Evolutionary conservation across 2,329 filamentous ascomycete genomes (phyloP).

Genomic region (Blastomyces emzantsi): DNA sequence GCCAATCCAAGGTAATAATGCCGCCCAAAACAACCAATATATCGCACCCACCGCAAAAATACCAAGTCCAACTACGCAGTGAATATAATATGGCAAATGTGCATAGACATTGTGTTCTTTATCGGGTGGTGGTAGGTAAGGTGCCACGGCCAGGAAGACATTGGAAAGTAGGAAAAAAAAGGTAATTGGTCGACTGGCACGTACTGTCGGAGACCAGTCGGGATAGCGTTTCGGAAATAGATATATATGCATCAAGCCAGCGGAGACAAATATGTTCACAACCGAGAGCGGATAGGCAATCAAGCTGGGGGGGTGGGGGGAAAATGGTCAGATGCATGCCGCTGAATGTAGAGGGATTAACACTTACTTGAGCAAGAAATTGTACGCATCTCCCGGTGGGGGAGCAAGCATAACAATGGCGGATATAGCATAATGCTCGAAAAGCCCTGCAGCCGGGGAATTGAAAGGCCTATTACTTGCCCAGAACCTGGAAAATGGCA

Average conservation of each 20-base stretch:
- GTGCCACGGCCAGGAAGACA: constrained; percentile 44
- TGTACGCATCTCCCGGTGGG: constrained; percentile 59
- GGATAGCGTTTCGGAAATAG: constrained; percentile 31
- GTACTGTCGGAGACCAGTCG: constrained; percentile 43
- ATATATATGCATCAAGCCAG: constrained; percentile 43
- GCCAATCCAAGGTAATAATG: constrained; percentile 37
- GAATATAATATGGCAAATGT: constrained; percentile 45
- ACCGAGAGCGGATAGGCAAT: constrained; percentile 37
- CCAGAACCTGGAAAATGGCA: constrained; percentile 59
- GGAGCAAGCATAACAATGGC: constrained; percentile 57
- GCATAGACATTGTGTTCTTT: constrained; percentile 44
- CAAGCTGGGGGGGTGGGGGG: constrained; percentile 22
- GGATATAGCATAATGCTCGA: constrained; percentile 58
- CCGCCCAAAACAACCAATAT: constrained; percentile 46
- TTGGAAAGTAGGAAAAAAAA: constrained; percentile 47
- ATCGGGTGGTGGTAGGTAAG: constrained; percentile 42
- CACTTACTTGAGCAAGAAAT: constrained; percentile 45
- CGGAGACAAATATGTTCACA: constrained; percentile 44
- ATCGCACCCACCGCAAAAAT: constrained; percentile 43
- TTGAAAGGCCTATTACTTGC: constrained; percentile 60
- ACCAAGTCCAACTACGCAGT: constrained; percentile 45
- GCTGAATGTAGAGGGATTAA: neutral
- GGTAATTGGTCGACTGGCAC: constrained; percentile 42
- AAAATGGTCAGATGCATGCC: neutral
- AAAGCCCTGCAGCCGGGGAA: constrained; percentile 49